Evolutionary conservation across 2,329 filamentous ascomycete species (phyloP), one percentile per base, ranked within the genome.

Genomic region (Cercospora sp.): DNA sequence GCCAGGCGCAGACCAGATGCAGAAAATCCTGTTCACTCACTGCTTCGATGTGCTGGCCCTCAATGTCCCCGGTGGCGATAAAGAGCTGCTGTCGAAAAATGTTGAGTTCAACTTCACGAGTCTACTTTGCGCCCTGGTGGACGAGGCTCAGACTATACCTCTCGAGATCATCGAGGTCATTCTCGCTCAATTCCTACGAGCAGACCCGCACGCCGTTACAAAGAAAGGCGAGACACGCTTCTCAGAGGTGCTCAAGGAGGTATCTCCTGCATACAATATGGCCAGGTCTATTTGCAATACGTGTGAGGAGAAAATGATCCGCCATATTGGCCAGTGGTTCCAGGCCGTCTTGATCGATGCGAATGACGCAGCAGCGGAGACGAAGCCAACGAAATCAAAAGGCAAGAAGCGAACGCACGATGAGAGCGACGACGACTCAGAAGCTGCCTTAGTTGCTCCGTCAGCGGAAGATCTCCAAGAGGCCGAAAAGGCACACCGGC

Each of bases 331-430:
- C 73, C 93, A 97, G 76, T 99, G 98, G 79, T 99, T 99, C 79
- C 97, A 93, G 80, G 93, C 97, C 66, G 93, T 98, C 62, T 96
- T 99, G 67, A 89, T 98, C 69, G 93, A 97, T 76, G 91, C 93
- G 3, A 93, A 76, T 12, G 76, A 78, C 18, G 73, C 69, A 5
- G 61, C 73, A 10, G 65, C 71, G 8, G 69, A 66, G 10, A 60
- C 69, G n/a, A 78, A 76, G 59, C 63, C 68, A 2, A 57, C 48
- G 87, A 91, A 68, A 88, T 90, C 60, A 87, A 73, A 72, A 60
- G 73, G 73, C 58, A 77, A 74, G 65, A 78, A 78, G 65, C 79
- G 80, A 40, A 74, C 73, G 8, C 74, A 72, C 8, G 80, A 81
- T 40, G 82, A 83, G 26, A 78, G 76, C 58, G 77, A 79, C 23